Evolutionary conservation across 495 filamentous ascomycete species (phyloP), one percentile per base, ranked within the genome.

Genomic region (Neurospora sp.): DNA sequence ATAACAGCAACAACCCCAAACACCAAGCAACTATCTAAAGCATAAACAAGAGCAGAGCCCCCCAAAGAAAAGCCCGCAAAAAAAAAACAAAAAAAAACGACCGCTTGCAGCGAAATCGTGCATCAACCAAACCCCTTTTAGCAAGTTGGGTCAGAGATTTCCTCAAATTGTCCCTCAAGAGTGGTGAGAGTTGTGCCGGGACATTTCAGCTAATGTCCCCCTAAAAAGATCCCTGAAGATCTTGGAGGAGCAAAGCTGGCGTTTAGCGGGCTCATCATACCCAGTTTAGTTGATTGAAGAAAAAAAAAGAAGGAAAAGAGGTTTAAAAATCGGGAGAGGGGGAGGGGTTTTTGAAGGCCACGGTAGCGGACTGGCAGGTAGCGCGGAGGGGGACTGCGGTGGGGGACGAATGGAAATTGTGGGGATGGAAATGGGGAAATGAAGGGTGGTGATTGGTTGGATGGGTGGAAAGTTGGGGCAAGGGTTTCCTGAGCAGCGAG

Each of bases 201-300:
- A 85, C 87, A 90, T 87, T 72, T 87, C 86, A 85, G 82, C 86
- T 28, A 59, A 86, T 83, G 78, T 82, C 82, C 81, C 83, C 79
- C 78, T 73, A 72, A 40, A 24, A 42, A 13, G 34, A 19, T 36
- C 11, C 39, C 39, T 39, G n/a, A 9, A 71, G 72, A 73, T 77
- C 77, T 73, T 81, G 83, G 81, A 84, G 77, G 78, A 79, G 79
- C 72, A 73, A 75, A 79, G 82, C 66, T 81, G 80, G 73, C 71
- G 73, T 78, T 76, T 78, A 84, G 82, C 83, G 80, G 78, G 81
- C 86, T 88, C 87, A 84, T 88, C 86, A 86, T 77, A 71, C 83
- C 85, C 84, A 85, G 83, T 88, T 78, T 89, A 88, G 87, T 89
- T 89, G 86, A 85, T 77, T 85, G 83, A 76, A 77, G 79, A 82